phyloP scores from a whole-genome alignment of 371 early-diverging fungal species.

The Mucor racemosus region DNA sequence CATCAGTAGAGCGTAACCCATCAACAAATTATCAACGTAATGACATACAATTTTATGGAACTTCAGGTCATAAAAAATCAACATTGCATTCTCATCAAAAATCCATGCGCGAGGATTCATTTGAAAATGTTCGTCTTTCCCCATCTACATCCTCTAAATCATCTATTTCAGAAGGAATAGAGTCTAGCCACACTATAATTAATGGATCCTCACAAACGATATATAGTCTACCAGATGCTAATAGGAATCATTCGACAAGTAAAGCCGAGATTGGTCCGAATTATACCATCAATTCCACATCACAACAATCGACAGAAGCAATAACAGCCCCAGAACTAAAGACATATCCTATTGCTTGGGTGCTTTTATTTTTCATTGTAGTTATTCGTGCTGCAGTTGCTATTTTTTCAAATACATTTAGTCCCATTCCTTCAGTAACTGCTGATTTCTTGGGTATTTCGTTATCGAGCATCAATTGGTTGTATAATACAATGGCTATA shows the following conservation, averaged over 20 bases:
- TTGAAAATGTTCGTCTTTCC: neutral
- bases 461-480: constrained; percentile 42
- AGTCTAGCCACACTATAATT: constrained; percentile 16
- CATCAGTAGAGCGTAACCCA: neutral
- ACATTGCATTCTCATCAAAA: neutral
- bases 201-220: constrained; percentile 11
- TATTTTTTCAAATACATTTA: constrained; percentile 46
- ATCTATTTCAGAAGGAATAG: constrained; percentile 7
- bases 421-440: constrained; percentile 44
- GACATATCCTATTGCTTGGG: constrained; percentile 48
- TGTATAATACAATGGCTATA: constrained; percentile 52
- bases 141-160: neutral
- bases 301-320: neutral
- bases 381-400: constrained; percentile 40
- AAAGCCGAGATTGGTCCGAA: constrained; percentile 10
- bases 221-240: neutral
- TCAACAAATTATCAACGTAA: neutral
- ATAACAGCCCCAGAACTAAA: constrained; percentile 11
- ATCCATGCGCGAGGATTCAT: neutral
- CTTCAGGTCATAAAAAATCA: neutral
- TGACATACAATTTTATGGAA: neutral
- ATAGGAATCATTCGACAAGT: neutral
- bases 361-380: constrained; percentile 38
- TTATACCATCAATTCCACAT: neutral
- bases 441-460: constrained; percentile 41